Percentiles rank a stretch among this genome's conserved stretches.
phyloP scores from a whole-genome alignment of 2,329 filamentous ascomycete species.

The Diaporthe sp. region DNA sequence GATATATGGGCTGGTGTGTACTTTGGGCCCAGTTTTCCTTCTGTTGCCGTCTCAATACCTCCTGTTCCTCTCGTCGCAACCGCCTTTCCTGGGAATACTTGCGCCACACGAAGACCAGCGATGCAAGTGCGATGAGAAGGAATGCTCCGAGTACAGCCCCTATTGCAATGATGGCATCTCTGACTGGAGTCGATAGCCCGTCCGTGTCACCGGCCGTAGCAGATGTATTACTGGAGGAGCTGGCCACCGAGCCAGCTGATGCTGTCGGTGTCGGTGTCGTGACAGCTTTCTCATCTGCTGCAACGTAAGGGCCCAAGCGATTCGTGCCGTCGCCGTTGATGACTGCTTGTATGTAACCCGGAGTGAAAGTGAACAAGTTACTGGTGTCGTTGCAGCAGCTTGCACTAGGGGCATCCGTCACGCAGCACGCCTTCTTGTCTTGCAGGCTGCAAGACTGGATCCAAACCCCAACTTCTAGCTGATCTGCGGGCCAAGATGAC shows the following conservation, averaged over 20 bases:
- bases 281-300: neutral
- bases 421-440: neutral
- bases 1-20: neutral
- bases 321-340: slow-evolving; percentile 19
- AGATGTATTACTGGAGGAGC: neutral
- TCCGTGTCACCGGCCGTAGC: neutral
- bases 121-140: neutral
- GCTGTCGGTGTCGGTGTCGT: neutral
- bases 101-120: neutral
- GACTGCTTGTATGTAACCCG: slow-evolving; percentile 1
- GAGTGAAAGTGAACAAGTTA: neutral
- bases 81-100: slow-evolving; percentile 8
- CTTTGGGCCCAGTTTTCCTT: neutral
- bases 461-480: neutral
- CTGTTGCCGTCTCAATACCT: neutral
- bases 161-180: slow-evolving; percentile 12
- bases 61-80: neutral
- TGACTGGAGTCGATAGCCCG: neutral
- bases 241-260: too few relatives aligned
- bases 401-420: neutral
- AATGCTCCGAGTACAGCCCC: neutral
- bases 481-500: neutral
- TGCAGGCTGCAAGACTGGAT: neutral
- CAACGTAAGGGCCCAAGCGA: neutral
- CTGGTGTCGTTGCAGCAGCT: neutral